phyloP scores from a whole-genome alignment of 352 stramenopile species.

The Phytopythium helicoides region DNA sequence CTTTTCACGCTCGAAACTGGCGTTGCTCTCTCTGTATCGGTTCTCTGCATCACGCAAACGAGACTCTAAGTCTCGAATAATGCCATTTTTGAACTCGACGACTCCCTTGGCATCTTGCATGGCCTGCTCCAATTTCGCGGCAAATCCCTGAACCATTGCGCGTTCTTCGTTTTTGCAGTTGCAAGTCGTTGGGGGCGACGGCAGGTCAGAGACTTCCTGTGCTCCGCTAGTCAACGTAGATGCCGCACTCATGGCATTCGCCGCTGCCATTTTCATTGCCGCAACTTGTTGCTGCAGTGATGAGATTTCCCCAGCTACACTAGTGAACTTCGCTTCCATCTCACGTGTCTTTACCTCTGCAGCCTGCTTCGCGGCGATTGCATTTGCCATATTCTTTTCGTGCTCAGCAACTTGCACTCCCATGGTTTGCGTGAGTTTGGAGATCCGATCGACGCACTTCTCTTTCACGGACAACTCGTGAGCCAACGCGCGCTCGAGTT shows the following conservation, averaged over 20 bases:
- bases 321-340: conserved; percentile 42
- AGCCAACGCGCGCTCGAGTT: conserved; percentile 34
- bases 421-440: conserved; percentile 66
- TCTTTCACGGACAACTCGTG: conserved; percentile 57
- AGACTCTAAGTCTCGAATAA: conserved; percentile 51
- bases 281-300: conserved; percentile 44
- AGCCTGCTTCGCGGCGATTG: conserved; percentile 32
- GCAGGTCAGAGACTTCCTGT: neutral
- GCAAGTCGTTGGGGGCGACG: neutral
- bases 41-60: conserved; percentile 29
- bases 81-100: conserved; percentile 60
- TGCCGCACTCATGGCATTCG: neutral
- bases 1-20: conserved; percentile 13
- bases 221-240: no score
- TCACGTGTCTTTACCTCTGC: conserved; percentile 33
- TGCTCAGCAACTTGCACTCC: conserved; percentile 61
- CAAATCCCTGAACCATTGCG: conserved; percentile 53
- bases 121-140: conserved; percentile 43
- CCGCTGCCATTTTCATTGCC: conserved; percentile 22
- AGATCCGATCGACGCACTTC: conserved; percentile 72
- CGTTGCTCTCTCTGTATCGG: conserved; percentile 12
- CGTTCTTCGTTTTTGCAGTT: conserved; percentile 21
- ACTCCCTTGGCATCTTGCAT: conserved; percentile 73
- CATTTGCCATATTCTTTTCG: conserved; percentile 47
- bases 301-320: conserved; percentile 36